Conservation (phyloP, 2,329 filamentous ascomycete genomes). For the Botrytis sinoallii region DNA sequence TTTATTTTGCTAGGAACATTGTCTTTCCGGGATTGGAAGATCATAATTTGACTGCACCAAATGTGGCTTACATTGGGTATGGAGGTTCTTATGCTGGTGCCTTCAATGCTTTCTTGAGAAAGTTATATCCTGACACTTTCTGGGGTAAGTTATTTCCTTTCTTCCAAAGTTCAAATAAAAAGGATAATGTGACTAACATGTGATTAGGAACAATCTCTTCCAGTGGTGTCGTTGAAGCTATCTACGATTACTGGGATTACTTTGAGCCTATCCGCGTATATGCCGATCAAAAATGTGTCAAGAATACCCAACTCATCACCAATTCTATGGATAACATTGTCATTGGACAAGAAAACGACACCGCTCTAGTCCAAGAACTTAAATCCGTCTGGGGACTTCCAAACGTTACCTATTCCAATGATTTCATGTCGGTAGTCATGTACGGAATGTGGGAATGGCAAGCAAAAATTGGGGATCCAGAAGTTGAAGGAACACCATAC, state of each 20-base stretch:
- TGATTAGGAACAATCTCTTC: slow-evolving; percentile 63
- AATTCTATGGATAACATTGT: slow-evolving; percentile 59
- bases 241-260: slow-evolving; percentile 72
- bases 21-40: slow-evolving; percentile 68
- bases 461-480: slow-evolving; percentile 59
- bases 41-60: slow-evolving; percentile 61
- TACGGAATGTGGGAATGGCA: slow-evolving; percentile 51
- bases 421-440: slow-evolving; percentile 50
- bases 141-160: slow-evolving; percentile 49
- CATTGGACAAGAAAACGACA: slow-evolving; percentile 45
- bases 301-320: slow-evolving; percentile 58
- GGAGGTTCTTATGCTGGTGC: slow-evolving; percentile 82
- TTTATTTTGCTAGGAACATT: slow-evolving; percentile 74
- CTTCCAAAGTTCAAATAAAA: background rate
- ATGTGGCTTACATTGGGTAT: slow-evolving; percentile 72
- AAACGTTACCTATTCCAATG: slow-evolving; percentile 43
- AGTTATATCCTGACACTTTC: slow-evolving; percentile 73
- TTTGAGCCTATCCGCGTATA: slow-evolving; percentile 56
- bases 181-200: background rate
- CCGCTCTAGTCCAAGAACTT: slow-evolving; percentile 40
- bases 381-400: slow-evolving; percentile 53
- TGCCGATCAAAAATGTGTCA: slow-evolving; percentile 60
- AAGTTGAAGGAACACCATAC: slow-evolving; percentile 42
- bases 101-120: slow-evolving; percentile 72
- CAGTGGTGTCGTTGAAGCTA: slow-evolving; percentile 73